These are phyloP conservation scores for Coemansia brasiliensis DNA, from an alignment of 192 early-diverging fungal genomes.

Conservation along the genomic window DNA sequence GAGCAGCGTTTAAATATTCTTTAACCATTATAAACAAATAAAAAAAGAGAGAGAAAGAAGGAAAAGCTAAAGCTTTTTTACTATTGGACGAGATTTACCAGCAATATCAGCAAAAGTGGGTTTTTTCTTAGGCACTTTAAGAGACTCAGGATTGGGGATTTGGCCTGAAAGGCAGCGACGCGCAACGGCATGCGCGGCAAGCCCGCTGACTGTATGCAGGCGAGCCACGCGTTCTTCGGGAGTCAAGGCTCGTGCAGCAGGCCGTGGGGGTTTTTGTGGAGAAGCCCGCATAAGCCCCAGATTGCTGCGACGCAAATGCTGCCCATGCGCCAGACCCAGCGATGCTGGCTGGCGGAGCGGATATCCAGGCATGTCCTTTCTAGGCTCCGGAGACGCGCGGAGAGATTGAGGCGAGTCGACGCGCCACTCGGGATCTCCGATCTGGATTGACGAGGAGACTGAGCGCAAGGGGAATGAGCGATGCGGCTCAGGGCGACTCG, in stretches of 20 bases:
- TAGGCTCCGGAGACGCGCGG: slow-evolving; percentile 12
- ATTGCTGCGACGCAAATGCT: slow-evolving; percentile 22
- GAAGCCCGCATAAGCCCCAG: slow-evolving; percentile 29
- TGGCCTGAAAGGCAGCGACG: slow-evolving; percentile 52
- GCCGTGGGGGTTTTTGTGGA: not conserved
- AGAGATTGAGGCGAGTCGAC: slow-evolving; percentile 43
- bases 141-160: slow-evolving; percentile 6
- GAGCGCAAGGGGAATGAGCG: slow-evolving; percentile 10
- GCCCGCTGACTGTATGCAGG: slow-evolving; percentile 47
- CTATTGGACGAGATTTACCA: slow-evolving; percentile 13
- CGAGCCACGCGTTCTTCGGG: slow-evolving; percentile 50
- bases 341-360: slow-evolving; percentile 20
- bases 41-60: slow-evolving; percentile 7
- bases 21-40: slow-evolving; percentile 8
- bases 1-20: slow-evolving; percentile 1
- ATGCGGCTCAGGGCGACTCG: slow-evolving; percentile 10
- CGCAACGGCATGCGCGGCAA: slow-evolving; percentile 50
- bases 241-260: slow-evolving; percentile 28
- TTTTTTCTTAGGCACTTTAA: slow-evolving; percentile 5
- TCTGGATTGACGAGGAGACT: slow-evolving; percentile 44
- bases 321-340: slow-evolving; percentile 23
- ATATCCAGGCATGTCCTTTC: no score
- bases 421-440: slow-evolving; percentile 55
- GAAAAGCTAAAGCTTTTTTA: not conserved
- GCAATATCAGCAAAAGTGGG: slow-evolving; percentile 52